A percentile compares a stretch with the other conserved stretches of the same genome.
phyloP scores from a whole-genome alignment of 495 filamentous ascomycete genomes.

The Chaetomium tenue region DNA sequence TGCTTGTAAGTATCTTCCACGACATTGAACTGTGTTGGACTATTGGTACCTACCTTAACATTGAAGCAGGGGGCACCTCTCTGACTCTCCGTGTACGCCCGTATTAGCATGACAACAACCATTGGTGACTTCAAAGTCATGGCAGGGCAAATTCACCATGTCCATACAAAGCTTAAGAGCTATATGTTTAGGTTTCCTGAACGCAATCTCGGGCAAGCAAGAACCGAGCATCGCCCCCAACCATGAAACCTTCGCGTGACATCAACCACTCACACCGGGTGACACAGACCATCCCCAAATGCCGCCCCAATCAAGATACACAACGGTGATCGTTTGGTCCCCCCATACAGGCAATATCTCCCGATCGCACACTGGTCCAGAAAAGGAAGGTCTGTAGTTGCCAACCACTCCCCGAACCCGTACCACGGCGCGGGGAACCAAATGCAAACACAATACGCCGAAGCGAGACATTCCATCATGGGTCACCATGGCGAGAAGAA shows the following conservation, averaged over 20 bases:
- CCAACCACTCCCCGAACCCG: background rate
- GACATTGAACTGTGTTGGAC: too few species aligned
- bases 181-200: background rate
- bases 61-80: too few species aligned
- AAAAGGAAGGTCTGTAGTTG: constrained; percentile 10
- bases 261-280: too few species aligned
- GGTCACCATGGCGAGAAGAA: background rate
- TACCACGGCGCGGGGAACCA: background rate
- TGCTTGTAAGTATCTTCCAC: too few species aligned
- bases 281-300: background rate
- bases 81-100: too few species aligned
- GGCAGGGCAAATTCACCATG: too few species aligned
- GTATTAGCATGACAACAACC: too few species aligned
- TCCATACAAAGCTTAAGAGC: too few species aligned
- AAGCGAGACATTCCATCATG: background rate
- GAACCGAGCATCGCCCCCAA: background rate
- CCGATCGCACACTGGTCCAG: background rate
- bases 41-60: too few species aligned
- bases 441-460: background rate
- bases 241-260: too few species aligned
- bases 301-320: constrained; percentile 7
- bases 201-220: background rate
- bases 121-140: too few species aligned
- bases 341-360: constrained; percentile 27
- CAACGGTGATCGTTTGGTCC: background rate